Conservation (phyloP, 495 filamentous ascomycete species). For the Xylaria scruposa region DNA sequence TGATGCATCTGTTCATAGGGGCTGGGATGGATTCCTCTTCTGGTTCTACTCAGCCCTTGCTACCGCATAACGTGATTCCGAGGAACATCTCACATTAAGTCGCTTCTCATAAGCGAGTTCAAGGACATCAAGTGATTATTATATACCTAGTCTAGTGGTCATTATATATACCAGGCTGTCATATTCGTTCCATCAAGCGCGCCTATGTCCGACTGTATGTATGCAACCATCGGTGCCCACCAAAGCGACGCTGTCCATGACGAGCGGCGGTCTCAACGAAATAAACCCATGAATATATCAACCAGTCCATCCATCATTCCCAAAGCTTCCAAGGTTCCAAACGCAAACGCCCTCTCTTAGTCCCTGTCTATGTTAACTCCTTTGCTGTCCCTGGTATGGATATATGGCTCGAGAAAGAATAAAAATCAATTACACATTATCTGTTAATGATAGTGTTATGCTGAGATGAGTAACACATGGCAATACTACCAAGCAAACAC, state of each 20-base stretch:
- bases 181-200: slow-evolving; percentile 2
- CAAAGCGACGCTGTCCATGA: background rate
- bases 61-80: background rate
- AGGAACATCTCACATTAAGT: background rate
- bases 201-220: background rate
- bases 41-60: background rate
- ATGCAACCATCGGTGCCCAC: background rate
- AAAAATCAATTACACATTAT: slow-evolving; percentile 24
- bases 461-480: background rate
- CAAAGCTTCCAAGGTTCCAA: background rate
- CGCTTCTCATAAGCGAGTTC: background rate
- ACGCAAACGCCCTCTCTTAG: background rate
- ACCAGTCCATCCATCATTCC: background rate
- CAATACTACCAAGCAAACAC: slow-evolving; percentile 64
- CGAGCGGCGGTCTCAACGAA: background rate
- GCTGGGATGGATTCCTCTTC: background rate
- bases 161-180: background rate
- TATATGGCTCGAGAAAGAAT: background rate
- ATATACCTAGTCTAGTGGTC: slow-evolving; percentile 15
- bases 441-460: background rate
- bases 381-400: slow-evolving; percentile 13
- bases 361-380: slow-evolving; percentile 20
- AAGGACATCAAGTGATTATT: background rate
- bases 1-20: background rate
- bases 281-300: background rate